phyloP scores from a whole-genome alignment of 2,329 filamentous ascomycete genomes.

The Arthrobotrys megalospora region DNA sequence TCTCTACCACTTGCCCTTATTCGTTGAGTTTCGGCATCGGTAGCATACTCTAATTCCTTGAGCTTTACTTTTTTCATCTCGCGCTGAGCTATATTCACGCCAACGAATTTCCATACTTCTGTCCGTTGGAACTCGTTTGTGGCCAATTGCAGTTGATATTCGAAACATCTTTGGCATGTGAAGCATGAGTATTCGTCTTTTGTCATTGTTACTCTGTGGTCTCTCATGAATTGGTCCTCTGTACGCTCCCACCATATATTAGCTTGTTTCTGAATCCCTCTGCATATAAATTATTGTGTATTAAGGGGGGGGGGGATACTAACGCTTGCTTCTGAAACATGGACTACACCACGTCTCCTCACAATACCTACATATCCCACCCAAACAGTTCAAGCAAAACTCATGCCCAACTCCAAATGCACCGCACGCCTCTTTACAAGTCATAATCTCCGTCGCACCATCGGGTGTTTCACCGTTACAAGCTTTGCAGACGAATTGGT shows the following conservation, averaged over 20 bases:
- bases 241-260: background rate
- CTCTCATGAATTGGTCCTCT: conserved; percentile 27
- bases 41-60: conserved; percentile 4
- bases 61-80: conserved; percentile 22
- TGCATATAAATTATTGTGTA: too few species aligned
- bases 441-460: background rate
- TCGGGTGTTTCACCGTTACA: background rate
- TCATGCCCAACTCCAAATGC: conserved; percentile 5
- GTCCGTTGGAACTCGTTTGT: conserved; percentile 39
- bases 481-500: conserved; percentile 6
- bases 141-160: conserved; percentile 43
- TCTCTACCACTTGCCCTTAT: background rate
- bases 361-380: conserved; percentile 36
- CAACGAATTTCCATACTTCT: conserved; percentile 39
- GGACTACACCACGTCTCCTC: conserved; percentile 27
- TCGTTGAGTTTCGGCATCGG: background rate
- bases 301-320: conserved; percentile 7
- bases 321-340: conserved; percentile 32
- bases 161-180: conserved; percentile 51
- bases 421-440: conserved; percentile 3
- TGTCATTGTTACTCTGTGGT: conserved; percentile 18
- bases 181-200: conserved; percentile 24
- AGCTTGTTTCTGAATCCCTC: background rate
- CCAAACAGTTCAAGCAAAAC: conserved; percentile 31
- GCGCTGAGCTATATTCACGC: conserved; percentile 32